Evolutionary conservation across 2,329 filamentous ascomycete genomes (phyloP), one percentile per base, ranked within the genome.

Genomic region (Monascus ruber): DNA sequence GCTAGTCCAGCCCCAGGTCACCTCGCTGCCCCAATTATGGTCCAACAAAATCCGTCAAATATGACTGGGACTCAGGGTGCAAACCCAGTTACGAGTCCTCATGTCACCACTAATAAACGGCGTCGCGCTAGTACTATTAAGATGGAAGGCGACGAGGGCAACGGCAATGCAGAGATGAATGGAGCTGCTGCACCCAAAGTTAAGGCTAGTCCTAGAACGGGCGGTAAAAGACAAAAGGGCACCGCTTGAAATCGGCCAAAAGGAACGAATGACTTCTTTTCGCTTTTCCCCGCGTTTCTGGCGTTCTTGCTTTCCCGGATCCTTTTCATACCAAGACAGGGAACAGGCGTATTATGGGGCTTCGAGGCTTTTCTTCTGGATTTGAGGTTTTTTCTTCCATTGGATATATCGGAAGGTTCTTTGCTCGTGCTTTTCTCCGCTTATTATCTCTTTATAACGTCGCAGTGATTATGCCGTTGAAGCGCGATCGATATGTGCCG

Each of bases 41-140:
- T 72, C 37, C 67, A 71, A 35, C 74, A 76, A 70, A 54, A 75
- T 64, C 51, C 74, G 35, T 69, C 70, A n/a, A 73, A 69, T 46
- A 59, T 63, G 9, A 75, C 69, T 55, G 72, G 55, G 38, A 60
- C 52, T 40, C 58, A 64, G 46, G 69, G 66, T 3, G 66, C 71
- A 6, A 78, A 74, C 49, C 73, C 75, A 27, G 79, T 76, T 47
- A 78, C 77, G 4, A 80, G 76, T 47, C 77, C 77, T 2, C 78
- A 75, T 48, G 69, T 77, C 33, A 71, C 63, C 17, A 17, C 17
- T 35, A 70, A 70, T 50, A 81, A 81, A 58, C 65, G 73, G 42
- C 70, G 77, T 43, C 65, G 77, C 43, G 59, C 70, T 25, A 79
- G 76, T 56, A 71, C 71, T 9, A 73, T 77, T 41, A 80, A 80